These are phyloP conservation scores for Phoenix dactylifera DNA, from an alignment of 176 grass and related monocot species.

Conservation along the genomic window DNA sequence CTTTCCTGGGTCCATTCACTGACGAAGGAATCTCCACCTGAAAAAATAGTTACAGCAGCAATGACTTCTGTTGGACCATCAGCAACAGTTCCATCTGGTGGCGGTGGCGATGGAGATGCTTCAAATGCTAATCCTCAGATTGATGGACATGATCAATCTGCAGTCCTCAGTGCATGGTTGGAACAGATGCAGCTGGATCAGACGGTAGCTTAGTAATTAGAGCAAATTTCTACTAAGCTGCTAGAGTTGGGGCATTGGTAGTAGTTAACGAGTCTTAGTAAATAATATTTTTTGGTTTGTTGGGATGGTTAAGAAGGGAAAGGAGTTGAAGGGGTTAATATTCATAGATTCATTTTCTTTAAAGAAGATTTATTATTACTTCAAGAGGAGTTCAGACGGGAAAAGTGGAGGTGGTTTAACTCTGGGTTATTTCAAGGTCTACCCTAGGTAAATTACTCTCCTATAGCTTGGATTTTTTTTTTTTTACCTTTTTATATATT, in stretches of 20 bases:
- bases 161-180: constrained; percentile 44
- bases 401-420: constrained; percentile 25
- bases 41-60: constrained; percentile 36
- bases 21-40: constrained; percentile 65
- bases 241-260: constrained; percentile 15
- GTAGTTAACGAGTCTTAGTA: constrained; percentile 31
- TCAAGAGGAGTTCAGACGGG: constrained; percentile 42
- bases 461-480: constrained; percentile 45
- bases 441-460: constrained; percentile 48
- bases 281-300: constrained; percentile 26
- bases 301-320: constrained; percentile 23
- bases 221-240: constrained; percentile 3
- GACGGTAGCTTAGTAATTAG: constrained; percentile 40
- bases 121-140: constrained; percentile 13
- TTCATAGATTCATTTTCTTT: constrained; percentile 66
- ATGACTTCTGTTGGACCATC: constrained; percentile 30
- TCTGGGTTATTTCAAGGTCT: constrained; percentile 40
- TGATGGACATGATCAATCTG: constrained; percentile 41
- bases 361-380: constrained; percentile 42
- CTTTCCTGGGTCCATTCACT: constrained; percentile 77
- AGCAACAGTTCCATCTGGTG: constrained; percentile 13
- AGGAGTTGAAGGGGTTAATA: constrained; percentile 67
- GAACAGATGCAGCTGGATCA: constrained; percentile 73
- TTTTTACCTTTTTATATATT: constrained; percentile 17
- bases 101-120: constrained; percentile 3